A percentile compares a stretch with the other conserved stretches of the same genome.
These are phyloP conservation scores for Pseudopyrenochaeta lycopersici DNA, from an alignment of 2,329 filamentous ascomycete species.

Conservation along the genomic window DNA sequence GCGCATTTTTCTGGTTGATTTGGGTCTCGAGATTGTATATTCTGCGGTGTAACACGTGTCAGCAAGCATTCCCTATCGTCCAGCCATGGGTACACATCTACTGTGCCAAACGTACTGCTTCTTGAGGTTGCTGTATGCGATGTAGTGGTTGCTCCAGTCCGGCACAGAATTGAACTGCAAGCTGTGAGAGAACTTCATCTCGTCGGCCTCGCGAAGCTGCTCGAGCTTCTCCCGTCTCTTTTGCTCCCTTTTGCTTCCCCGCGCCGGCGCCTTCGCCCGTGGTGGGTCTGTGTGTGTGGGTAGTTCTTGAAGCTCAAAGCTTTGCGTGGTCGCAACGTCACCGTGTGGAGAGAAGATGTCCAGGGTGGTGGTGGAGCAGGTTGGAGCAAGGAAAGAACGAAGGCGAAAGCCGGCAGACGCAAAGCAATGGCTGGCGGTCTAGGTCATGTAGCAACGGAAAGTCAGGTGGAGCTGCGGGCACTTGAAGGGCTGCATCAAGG, in stretches of 20 bases:
- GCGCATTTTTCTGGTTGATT: slow-evolving; percentile 67
- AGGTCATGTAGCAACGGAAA: not conserved
- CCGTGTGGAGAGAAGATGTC: slow-evolving; percentile 30
- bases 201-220: slow-evolving; percentile 77
- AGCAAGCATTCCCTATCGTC: slow-evolving; percentile 15
- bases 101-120: slow-evolving; percentile 75
- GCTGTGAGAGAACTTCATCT: slow-evolving; percentile 99
- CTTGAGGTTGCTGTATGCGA: slow-evolving; percentile 98
- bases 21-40: slow-evolving; percentile 96
- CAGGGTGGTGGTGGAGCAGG: slow-evolving; percentile 32
- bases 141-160: slow-evolving; percentile 99
- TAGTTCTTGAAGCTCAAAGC: slow-evolving; percentile 46
- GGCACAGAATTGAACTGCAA: slow-evolving; percentile 99
- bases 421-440: slow-evolving; percentile 13
- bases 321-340: slow-evolving; percentile 25
- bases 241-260: slow-evolving; percentile 36
- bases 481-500: slow-evolving; percentile 9
- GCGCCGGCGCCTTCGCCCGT: slow-evolving; percentile 7
- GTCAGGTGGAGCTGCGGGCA: slow-evolving; percentile 17
- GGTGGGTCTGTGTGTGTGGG: slow-evolving; percentile 5
- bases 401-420: slow-evolving; percentile 3
- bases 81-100: not conserved
- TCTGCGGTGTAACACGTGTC: slow-evolving; percentile 56
- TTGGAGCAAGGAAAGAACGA: not conserved
- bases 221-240: slow-evolving; percentile 71